Percentiles rank a stretch among this genome's conserved stretches.
Evolutionary conservation across 345 rosid species (phyloP).

Genomic region (Xanthoceras sorbifolium): DNA sequence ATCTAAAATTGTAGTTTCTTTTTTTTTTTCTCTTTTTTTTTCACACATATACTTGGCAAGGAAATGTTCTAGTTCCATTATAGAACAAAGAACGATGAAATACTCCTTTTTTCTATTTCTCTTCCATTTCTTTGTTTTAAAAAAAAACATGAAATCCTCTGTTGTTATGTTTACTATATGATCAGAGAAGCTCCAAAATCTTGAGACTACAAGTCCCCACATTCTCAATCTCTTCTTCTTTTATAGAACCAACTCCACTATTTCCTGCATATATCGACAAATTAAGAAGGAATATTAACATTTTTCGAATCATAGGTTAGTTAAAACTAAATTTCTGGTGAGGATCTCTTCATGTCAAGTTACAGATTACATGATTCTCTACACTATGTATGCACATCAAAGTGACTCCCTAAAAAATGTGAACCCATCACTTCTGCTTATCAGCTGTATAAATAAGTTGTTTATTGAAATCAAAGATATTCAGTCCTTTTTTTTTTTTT

Average conservation of each 20-base stretch:
- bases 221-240: background rate
- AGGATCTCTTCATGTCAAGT: background rate
- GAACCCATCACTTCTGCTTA: background rate
- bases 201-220: background rate
- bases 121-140: background rate
- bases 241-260: slow-evolving; percentile 11
- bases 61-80: slow-evolving; percentile 26
- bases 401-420: no score
- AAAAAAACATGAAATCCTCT: background rate
- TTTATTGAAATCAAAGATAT: background rate
- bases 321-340: background rate
- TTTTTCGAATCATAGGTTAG: background rate
- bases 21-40: no score
- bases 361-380: no score
- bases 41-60: slow-evolving; percentile 23
- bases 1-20: background rate
- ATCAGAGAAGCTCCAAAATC: slow-evolving; percentile 16
- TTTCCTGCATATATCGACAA: slow-evolving; percentile 29
- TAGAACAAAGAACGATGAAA: slow-evolving; percentile 8
- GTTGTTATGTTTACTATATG: background rate
- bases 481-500: no score
- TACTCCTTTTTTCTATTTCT: background rate
- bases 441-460: background rate
- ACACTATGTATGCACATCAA: background rate
- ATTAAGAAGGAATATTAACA: no score